Conservation (phyloP, 139 green algal genomes). For the Tetraselmis chui region DNA sequence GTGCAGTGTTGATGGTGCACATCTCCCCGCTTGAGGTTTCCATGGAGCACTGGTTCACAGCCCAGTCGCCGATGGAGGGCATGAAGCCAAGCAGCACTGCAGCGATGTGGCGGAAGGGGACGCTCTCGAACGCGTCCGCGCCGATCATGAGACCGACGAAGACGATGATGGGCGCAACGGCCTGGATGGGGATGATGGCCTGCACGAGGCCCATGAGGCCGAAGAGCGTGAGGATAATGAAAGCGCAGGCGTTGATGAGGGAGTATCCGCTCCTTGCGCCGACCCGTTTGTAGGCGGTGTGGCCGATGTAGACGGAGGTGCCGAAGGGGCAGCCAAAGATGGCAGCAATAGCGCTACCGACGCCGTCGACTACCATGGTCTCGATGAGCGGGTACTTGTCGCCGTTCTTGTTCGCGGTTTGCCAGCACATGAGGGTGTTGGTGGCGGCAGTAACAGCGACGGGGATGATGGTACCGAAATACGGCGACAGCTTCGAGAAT, state of each 20-base stretch:
- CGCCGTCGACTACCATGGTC: conserved; percentile 20
- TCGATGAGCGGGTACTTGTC: conserved; percentile 14
- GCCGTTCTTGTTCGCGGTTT: conserved; percentile 4
- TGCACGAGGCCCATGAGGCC: conserved; percentile 11
- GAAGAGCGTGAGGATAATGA: conserved; percentile 6
- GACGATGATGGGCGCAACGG: conserved; percentile 10
- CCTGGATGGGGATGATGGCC: conserved; percentile 9
- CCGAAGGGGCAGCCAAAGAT: conserved; percentile 16
- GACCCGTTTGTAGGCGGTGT: conserved; percentile 17
- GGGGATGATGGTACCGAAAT: not conserved
- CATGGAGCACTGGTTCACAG: no score
- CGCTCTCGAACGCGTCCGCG: not conserved
- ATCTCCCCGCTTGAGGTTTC: no score
- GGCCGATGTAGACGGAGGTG: conserved; percentile 21
- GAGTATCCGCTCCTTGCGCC: conserved; percentile 19
- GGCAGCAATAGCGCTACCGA: conserved; percentile 12
- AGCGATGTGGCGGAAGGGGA: no score
- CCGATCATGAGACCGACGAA: conserved; percentile 18
- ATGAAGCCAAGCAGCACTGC: no score
- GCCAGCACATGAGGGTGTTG: not conserved
- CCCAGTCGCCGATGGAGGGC: no score
- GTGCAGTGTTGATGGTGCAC: no score
- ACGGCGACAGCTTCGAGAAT: not conserved
- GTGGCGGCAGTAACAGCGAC: not conserved
- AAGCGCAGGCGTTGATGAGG: conserved; percentile 7